Evolutionary conservation across 2,329 filamentous ascomycete genomes (phyloP).

Genomic region (Colletotrichum paranaense): DNA sequence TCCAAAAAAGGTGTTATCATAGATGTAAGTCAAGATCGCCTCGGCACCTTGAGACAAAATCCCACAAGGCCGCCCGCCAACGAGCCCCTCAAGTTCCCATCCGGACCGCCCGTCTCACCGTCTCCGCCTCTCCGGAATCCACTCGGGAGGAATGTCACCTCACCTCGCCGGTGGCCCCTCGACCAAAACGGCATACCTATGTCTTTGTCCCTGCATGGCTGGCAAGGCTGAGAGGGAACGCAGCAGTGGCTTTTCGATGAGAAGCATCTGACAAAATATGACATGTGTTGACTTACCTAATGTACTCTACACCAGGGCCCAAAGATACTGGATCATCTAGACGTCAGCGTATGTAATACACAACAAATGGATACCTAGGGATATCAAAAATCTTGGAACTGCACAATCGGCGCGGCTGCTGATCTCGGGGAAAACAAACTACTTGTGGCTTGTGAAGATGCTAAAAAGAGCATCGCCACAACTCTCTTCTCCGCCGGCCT

Average conservation of each 20-base stretch:
- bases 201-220: not conserved
- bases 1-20: not conserved
- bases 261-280: not conserved
- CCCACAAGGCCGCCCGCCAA: not conserved
- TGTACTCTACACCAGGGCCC: not conserved
- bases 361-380: too few species aligned
- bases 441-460: constrained; percentile 16
- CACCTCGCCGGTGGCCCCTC: not conserved
- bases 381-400: not conserved
- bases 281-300: not conserved
- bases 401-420: not conserved
- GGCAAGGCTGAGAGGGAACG: not conserved
- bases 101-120: not conserved
- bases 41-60: not conserved
- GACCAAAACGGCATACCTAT: not conserved
- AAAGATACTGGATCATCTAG: not conserved
- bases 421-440: not conserved
- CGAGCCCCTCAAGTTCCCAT: not conserved
- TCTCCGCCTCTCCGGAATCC: constrained; percentile 6
- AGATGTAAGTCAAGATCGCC: not conserved
- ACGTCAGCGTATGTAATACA: not conserved
- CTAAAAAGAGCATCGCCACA: constrained; percentile 13
- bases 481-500: not conserved
- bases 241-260: not conserved
- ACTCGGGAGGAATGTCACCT: constrained; percentile 9